Conservation (phyloP, 768 basidiomycete species). For the Cyathus striatus region DNA sequence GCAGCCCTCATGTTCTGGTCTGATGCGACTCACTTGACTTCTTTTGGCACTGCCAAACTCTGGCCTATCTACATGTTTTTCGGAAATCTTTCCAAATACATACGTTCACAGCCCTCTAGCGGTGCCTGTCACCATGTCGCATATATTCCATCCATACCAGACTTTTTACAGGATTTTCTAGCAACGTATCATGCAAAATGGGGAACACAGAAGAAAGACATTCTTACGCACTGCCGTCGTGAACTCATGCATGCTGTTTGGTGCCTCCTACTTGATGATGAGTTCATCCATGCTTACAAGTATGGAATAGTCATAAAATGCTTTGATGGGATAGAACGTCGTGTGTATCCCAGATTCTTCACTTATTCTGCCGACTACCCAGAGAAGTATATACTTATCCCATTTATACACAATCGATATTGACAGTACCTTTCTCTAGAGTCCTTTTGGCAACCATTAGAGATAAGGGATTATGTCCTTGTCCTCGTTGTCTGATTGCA, state of each 20-base stretch:
- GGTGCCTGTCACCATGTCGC: not conserved
- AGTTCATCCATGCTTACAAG: not conserved
- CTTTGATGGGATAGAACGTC: not conserved
- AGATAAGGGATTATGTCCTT: not conserved
- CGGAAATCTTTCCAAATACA: not conserved
- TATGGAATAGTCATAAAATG: not conserved
- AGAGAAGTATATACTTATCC: slow-evolving; percentile 4
- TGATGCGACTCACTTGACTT: slow-evolving; percentile 9
- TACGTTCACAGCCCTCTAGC: not conserved
- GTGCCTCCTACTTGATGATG: not conserved
- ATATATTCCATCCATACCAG: not conserved
- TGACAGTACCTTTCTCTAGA: not conserved
- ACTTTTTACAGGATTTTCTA: not conserved
- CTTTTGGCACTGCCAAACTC: not conserved
- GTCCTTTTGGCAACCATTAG: not conserved
- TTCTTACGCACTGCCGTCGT: not conserved
- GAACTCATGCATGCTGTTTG: not conserved
- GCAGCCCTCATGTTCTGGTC: slow-evolving; percentile 21
- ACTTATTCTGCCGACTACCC: not conserved
- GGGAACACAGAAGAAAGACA: not conserved
- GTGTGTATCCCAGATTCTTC: not conserved
- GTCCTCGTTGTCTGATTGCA: not conserved
- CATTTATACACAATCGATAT: not conserved
- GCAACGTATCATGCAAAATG: not conserved
- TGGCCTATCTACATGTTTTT: not conserved